Base-by-base conservation (phyloP, 2,329 filamentous ascomycete species). In the Trichophyton schoenleinii region DNA sequence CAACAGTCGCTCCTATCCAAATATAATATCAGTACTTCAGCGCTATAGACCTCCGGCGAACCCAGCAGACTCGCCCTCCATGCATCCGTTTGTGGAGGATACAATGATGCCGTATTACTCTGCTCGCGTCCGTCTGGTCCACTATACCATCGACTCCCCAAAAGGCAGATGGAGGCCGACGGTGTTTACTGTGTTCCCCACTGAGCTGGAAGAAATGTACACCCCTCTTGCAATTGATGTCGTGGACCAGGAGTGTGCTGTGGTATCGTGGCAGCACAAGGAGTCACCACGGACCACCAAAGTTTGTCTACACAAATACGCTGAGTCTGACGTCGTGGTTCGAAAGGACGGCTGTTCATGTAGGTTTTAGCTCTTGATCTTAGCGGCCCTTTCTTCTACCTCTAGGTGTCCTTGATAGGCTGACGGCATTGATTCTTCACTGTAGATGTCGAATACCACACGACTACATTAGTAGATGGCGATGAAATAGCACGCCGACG, bases 21-120 rank as follows among this genome's bases (percentile, higher is more conserved):
- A 64, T 0, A 44, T 57, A n/a, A 31, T 74, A 3, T 71, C 70
- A 20, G 66, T 74, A 8, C 65, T 76, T n/a, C 68, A 74, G 53
- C 69, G 69, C 15, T 68, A 72, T 57, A 68, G 62, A 8, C 69
- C 70, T 25, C 63, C 64, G n/a, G 28, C 63, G 34, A 66, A 70
- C 7, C 60, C 25, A 22, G 44, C 49, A 4, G 20, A n/a, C 48
- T 20, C 34, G 25, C 20, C 22, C 28, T 53, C n/a, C 22, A n/a
- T 55, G 3, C 44, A 61, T 28, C 69, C 70, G 4, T 75, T 74
- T 62, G 67, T 73, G 7, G 68, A 68, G 59, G 68, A 73, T 11
- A 72, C 71, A 0, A 52, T 68, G 58, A 63, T 67, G 57, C 67
- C 67, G 2, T 66, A 62, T 34, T 58, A 63, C 7, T 53, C 64